Evolutionary conservation across 306 rosid species (phyloP), one percentile per base, ranked within the genome.

Genomic region (Corylus avellana): DNA sequence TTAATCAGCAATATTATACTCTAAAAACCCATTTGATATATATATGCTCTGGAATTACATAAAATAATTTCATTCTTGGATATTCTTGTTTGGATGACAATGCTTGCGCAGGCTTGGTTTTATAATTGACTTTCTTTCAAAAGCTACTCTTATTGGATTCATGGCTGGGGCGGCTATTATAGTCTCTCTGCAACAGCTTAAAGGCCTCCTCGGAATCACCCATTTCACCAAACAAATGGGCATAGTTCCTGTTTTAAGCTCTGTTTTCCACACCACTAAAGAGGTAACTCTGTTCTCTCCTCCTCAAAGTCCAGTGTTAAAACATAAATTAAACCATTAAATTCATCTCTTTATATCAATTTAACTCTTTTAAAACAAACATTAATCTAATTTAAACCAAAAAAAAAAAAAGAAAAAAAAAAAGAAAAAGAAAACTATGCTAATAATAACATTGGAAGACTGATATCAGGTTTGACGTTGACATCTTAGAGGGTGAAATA

Each of bases 81-180:
- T 22, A 29, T 6, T 53, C 25, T 48, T 27, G 12, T 48, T 46
- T 7, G 54, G 42, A 4, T 39, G 35, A 39, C 10, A 39, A 32
- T 46, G 18, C 17, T 8, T 12, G 48, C 88, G 78, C 90, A 94
- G 98, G 89, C 89, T 95, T 55, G 98, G 98, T 46, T 93, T 95
- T 75, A 88, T 95, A 47, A 95, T 95, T 77, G 98, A 95, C 84
- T 95, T 92, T 77, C 86, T 95, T 4, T 95, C 98, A 0, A 93
- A 93, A 85, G 98, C 98, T 2, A 95, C 91, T 50, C 90, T 92
- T 17, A 82, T 93, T 81, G 98, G 98, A 13, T 95, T 95, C 80
- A 95, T 95, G 98, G 98, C 96, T 20, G 98, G 98, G 62, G 98
- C 98, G 27, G 98, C 98, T 29, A 82, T 92, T 8, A 95, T 95